Evolutionary conservation across 805 yeast genomes (phyloP), one percentile per base, ranked within the genome.

Genomic region (Zygosaccharomyces pseudorouxii): DNA sequence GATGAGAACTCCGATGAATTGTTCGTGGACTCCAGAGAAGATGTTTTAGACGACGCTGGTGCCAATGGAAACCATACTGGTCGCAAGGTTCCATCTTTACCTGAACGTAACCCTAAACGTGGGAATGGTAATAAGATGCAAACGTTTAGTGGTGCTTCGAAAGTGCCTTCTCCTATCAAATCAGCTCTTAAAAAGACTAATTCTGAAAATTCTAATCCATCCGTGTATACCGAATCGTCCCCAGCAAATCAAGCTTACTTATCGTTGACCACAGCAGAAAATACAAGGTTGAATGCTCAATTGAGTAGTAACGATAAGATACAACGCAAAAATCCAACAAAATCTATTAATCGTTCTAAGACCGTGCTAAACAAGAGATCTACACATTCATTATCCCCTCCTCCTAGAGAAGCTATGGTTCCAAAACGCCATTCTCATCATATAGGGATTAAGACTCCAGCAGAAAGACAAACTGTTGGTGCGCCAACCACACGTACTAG

Each of bases 251-350:
- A 75, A 50, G 89, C 86, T 0, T 84, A 84, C 56, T 60, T 84
- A 38, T 81, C 87, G 0, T 65, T 83, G 46, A 76, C 90, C 0
- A 86, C 93, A 0, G 90, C 90, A 1, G 89, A 85, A 59, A 86
- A 86, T 63, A 86, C 93, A 0, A 73, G 89, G 50, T 61, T 84
- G 48, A 86, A 86, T 65, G 84, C 92, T 1, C 76, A 77, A 51
- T 62, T 80, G 59, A 74, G 81, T 5, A 59, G 69, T n/a, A 28
- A 47, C 19, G 56, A 53, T 9, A 42, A 23, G 14, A 33, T 41
- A 14, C 38, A 48, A 3, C 50, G 50, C 22, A 50, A 48, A 20
- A 29, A 47, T 14, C 45, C 42, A 20, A 25, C 42, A 2, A 50
- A 51, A 30, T 51, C 45, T 18, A 30, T 46, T 33, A 38, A 49